Conservation (phyloP, 2,329 filamentous ascomycete genomes). For the Penicillium sp. region DNA sequence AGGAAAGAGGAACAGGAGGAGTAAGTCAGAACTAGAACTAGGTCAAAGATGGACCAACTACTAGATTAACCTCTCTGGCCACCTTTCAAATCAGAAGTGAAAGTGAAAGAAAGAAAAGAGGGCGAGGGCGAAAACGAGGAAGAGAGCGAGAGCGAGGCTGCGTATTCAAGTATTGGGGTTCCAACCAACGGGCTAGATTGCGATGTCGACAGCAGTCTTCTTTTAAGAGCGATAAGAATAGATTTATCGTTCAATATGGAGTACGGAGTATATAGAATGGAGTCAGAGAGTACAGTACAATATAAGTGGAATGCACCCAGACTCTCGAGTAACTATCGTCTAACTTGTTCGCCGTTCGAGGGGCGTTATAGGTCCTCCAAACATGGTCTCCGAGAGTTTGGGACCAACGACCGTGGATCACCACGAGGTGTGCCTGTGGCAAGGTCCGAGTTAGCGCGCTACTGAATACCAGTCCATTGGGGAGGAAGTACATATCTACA, state of each 20-base stretch:
- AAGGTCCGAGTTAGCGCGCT: not conserved
- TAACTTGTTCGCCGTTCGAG: not conserved
- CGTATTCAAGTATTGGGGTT: slow-evolving; percentile 3
- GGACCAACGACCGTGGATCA: slow-evolving; percentile 9
- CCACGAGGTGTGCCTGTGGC: slow-evolving; percentile 13
- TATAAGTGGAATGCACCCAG: not conserved
- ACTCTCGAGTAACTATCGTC: not conserved
- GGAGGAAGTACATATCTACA: too few relatives aligned
- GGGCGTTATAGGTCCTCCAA: slow-evolving; percentile 3
- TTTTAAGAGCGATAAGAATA: not conserved
- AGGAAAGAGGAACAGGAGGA: not conserved
- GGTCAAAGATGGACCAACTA: not conserved
- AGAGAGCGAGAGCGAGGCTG: not conserved
- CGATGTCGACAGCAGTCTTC: not conserved
- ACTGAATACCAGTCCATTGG: too few relatives aligned
- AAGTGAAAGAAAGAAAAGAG: not conserved
- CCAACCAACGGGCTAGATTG: slow-evolving; percentile 6
- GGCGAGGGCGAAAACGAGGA: not conserved
- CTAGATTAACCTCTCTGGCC: not conserved
- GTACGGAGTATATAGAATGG: not conserved
- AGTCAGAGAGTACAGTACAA: not conserved
- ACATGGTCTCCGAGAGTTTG: slow-evolving; percentile 10
- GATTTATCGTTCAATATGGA: not conserved
- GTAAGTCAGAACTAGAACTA: not conserved
- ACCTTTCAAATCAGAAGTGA: not conserved